These are phyloP conservation scores for Astragalus membranaceus DNA, from an alignment of 306 rosid genomes.

Conservation along the genomic window DNA sequence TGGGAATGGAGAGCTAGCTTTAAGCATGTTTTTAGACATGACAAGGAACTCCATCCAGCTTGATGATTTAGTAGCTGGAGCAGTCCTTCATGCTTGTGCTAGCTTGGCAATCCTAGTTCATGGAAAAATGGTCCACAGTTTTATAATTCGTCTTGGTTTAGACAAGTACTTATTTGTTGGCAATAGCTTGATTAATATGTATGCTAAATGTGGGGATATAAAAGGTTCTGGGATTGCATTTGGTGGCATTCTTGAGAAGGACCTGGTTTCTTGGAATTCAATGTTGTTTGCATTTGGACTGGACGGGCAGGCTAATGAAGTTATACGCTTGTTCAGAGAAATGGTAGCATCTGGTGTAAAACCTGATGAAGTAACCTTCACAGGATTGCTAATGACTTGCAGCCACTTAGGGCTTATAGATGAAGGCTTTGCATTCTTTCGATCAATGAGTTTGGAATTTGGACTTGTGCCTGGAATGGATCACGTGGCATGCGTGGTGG, in stretches of 20 bases:
- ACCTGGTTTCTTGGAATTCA: constrained; percentile 74
- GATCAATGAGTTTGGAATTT: constrained; percentile 46
- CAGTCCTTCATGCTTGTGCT: constrained; percentile 75
- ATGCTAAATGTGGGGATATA: constrained; percentile 68
- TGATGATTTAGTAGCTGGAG: constrained; percentile 63
- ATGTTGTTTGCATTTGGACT: constrained; percentile 69
- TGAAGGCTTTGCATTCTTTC: constrained; percentile 41
- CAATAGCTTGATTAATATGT: constrained; percentile 72
- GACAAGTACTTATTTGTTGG: constrained; percentile 43
- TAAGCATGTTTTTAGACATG: constrained; percentile 53
- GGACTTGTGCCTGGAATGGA: constrained; percentile 49
- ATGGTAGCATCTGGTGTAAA: constrained; percentile 50
- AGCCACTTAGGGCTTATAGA: constrained; percentile 69
- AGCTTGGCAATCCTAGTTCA: constrained; percentile 48
- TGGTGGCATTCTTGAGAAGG: constrained; percentile 40
- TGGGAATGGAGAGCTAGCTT: constrained; percentile 61
- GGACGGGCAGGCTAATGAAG: constrained; percentile 49
- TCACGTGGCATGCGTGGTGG: constrained; percentile 79
- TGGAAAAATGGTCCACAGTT: constrained; percentile 61
- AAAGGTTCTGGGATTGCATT: constrained; percentile 47
- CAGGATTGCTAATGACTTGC: constrained; percentile 73
- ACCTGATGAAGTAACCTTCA: constrained; percentile 73
- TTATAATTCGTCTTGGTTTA: constrained; percentile 39
- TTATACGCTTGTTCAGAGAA: constrained; percentile 37
- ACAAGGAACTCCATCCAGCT: constrained; percentile 41